Base-by-base conservation (phyloP, 805 yeast species). In the Candida ponderosae region DNA sequence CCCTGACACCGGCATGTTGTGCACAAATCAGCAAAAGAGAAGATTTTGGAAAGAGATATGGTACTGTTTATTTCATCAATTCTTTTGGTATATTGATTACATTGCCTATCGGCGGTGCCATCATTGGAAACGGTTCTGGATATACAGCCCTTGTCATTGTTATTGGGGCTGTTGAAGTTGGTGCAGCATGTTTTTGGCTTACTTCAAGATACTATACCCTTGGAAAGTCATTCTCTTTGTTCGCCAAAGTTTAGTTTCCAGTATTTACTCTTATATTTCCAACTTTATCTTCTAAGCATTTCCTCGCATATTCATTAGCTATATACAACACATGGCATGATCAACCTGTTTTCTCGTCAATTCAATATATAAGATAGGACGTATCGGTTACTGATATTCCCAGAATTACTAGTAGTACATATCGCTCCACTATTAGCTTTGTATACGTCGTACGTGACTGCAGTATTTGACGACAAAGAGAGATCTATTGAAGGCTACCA, bases 41-140 rank as follows among this genome's bases (percentile, higher is more conserved):
- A 40, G 69, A 74, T 36, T 79, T 79, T 51, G 86, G 86, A 18
- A 74, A 72, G 41, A 56, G 81, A 14, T 80, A 74, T 45, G 85
- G 86, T 0, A 65, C 82, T 13, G 68, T 76, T 43, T 79, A 76
- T 52, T 74, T 74, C 30, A 16, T 29, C 14, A 17, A 16, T 29
- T 11, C 19, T 10, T 29, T 29, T 29, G 31, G 31, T 17, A 29
- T 16, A 10, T 11, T 29, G 14, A 29, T 29, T 29, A 9, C 19
- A 16, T 29, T 29, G 16, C 31, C 31, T 15, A 29, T 29, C 16
- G 31, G 19, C 16, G 31, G 31, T 29, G 17, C 31, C 8, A 29
- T 29, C 14, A 29, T 29, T 17, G 29, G 23, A 18, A 6, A 14
- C 19, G 16, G 21, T 18, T 31, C 28, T 13, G 28, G 28, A 13